Base-by-base conservation (phyloP, 129 eudicot genomes). In the Erigeron canadensis region DNA sequence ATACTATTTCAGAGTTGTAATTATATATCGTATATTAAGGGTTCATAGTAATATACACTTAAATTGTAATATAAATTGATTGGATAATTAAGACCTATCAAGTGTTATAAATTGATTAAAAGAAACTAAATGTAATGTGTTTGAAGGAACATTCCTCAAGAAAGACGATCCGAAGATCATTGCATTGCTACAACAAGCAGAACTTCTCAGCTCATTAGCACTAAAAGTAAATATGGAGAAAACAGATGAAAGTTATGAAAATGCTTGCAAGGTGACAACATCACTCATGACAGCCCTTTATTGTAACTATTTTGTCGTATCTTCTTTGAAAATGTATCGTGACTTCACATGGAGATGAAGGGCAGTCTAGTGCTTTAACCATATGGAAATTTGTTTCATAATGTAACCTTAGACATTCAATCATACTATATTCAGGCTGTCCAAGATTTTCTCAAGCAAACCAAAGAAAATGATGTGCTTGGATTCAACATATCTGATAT, bases 181-280 rank as follows among this genome's bases (percentile, higher is more conserved):
- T 42, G 91, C 87, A 58, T 71, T 90, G 83, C 62, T 90, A 79
- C 97, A 90, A 78, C 97, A 90, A 87, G 97, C 91, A n/a, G 93
- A 90, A 79, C 72, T 90, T 59, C 96, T 95, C 45, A 95, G 97
- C 82, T 88, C 97, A 15, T 91, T 95, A 67, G 97, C 97, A 34
- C 81, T 80, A 58, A 86, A 95, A 84, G 97, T 95, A 48, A 90
- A 90, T 73, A 75, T 78, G 22, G 97, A 95, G 64, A 86, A 90
- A 60, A 84, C 96, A 22, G 88, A 88, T 10, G 91, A 90, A 80
- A 95, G 97, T 70, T 86, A 90, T 67, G 99, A 90, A 82, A 88
- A 72, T 88, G 97, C 99, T 68, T 95, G 96, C 96, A 88, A 83
- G 93, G 97, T 95, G 75, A 82, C 81, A 58, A 22, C 59, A 48